Evolutionary conservation across 116 monocot genomes (phyloP), one percentile per base, ranked within the genome.

Genomic region (Posidonia oceanica): DNA sequence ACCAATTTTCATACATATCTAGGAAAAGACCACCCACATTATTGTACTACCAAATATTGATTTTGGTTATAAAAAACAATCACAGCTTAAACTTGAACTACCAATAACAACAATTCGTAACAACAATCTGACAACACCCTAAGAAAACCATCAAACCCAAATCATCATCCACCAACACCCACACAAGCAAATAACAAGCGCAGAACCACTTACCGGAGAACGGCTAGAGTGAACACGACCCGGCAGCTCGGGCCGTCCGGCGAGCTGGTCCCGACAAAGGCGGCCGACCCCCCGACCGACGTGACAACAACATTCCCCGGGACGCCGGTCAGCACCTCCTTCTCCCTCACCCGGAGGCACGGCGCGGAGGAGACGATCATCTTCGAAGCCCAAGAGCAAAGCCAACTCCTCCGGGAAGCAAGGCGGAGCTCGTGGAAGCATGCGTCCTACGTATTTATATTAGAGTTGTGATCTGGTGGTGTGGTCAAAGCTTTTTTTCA

Each of bases 151-250:
- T n/a, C n/a, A n/a, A n/a, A n/a, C n/a, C n/a, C n/a, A 55, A n/a
- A 55, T 17, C 55, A 55, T n/a, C 3, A 55, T 14, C 12, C 52
- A 36, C 36, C 38, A 14, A 21, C 15, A 36, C 7, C 63, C 3
- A 23, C 11, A 13, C 2, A 41, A 39, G 4, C 11, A 7, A 14
- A 15, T 38, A 41, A 16, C 68, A 21, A 1, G 29, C 3, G 11
- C n/a, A n/a, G n/a, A n/a, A n/a, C 1, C 4, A 39, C 70, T 80
- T 61, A 80, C 80, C 61, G 42, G 11, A 80, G 75, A 41, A 71
- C 67, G 10, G 75, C 80, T 22, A 80, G 59, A 6, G 75, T 71
- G 61, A 80, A 75, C 3, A 75, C 75, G 38, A 75, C 70, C 10
- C 71, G 71, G 66, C 54, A 52, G 52, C 70, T 74, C 18, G 53